Evolutionary conservation across 345 rosid genomes (phyloP).

Genomic region (Pugionium dolabratum): DNA sequence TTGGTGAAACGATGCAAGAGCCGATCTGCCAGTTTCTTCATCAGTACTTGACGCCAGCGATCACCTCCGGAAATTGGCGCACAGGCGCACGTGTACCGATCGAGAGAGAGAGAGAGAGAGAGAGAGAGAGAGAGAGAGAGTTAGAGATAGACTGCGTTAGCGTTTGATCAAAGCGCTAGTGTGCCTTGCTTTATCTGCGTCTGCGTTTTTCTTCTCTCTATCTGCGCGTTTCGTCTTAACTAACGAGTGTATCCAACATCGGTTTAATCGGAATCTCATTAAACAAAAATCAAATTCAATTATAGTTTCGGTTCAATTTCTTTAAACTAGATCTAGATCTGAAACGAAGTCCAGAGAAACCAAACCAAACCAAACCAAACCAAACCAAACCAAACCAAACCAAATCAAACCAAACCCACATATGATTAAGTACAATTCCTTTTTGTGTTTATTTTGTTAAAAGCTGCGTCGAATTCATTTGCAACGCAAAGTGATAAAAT

Average conservation of each 20-base stretch:
- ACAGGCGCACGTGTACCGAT: background rate
- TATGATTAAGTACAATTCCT: too few relatives aligned
- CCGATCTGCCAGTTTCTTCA: conserved; percentile 48
- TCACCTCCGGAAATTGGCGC: conserved; percentile 16
- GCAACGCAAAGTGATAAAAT: conserved; percentile 4
- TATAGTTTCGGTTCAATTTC: conserved; percentile 2
- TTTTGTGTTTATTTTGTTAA: background rate
- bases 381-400: background rate
- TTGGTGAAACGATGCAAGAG: conserved; percentile 43
- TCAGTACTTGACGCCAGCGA: conserved; percentile 31
- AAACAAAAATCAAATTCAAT: background rate
- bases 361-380: background rate
- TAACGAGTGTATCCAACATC: background rate
- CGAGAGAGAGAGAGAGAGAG: conserved; percentile 2
- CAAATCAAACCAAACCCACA: too few relatives aligned
- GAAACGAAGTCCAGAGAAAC: background rate
- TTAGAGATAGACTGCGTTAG: background rate
- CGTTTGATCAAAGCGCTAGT: background rate
- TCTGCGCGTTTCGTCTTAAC: conserved; percentile 5
- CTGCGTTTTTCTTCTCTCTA: conserved; percentile 12
- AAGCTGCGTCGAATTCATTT: background rate
- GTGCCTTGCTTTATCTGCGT: background rate
- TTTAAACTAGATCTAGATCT: conserved; percentile 17
- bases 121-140: too few relatives aligned
- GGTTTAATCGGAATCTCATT: background rate